phyloP scores from a whole-genome alignment of 148 eudicot genomes.

The Cornus kousa region DNA sequence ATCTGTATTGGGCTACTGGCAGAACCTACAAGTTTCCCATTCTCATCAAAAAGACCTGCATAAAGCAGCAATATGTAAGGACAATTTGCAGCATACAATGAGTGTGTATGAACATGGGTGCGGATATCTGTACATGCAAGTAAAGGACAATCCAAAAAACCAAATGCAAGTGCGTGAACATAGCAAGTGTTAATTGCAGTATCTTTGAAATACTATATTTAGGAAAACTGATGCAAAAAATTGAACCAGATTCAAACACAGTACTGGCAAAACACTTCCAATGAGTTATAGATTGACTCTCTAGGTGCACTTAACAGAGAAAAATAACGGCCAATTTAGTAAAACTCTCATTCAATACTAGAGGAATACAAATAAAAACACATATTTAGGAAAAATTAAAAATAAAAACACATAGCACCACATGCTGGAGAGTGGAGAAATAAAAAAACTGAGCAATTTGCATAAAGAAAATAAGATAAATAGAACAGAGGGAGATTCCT shows the following conservation, averaged over 20 bases:
- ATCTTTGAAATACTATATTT: not conserved
- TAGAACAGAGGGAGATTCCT: too few species aligned
- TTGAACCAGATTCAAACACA: not conserved
- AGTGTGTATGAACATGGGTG: not conserved
- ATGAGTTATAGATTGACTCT: not conserved
- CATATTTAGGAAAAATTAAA: not conserved
- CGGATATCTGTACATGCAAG: not conserved
- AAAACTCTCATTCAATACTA: not conserved
- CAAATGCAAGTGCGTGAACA: not conserved
- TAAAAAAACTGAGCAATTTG: too few species aligned
- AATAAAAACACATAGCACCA: not conserved
- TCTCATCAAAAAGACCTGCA: conserved; percentile 79
- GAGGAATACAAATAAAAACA: not conserved
- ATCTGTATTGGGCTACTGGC: conserved; percentile 94
- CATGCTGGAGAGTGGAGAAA: not conserved
- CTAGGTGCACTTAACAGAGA: not conserved
- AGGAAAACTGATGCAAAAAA: not conserved
- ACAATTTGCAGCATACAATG: not conserved
- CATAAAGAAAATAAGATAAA: not conserved
- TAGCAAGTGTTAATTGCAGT: too few species aligned
- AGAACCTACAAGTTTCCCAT: conserved; percentile 81
- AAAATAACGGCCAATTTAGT: not conserved
- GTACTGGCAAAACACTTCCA: not conserved
- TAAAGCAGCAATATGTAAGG: conserved; percentile 6
- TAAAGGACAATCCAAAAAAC: not conserved